Base-by-base conservation (phyloP, 768 basidiomycete species). In the Russula vinacea region DNA sequence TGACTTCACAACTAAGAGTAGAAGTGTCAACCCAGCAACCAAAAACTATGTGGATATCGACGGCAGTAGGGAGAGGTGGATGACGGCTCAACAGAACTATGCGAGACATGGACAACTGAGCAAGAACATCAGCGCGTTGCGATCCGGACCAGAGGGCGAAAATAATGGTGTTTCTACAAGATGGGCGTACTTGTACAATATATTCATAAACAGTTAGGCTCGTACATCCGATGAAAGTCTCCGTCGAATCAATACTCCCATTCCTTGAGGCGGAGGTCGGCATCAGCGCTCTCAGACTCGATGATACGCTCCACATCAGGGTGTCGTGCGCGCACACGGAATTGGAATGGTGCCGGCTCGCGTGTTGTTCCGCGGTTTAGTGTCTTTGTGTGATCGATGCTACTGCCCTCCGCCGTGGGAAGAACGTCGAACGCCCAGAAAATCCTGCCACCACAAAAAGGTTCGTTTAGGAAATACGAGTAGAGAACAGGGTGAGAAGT, bases 391-490 rank as follows among this genome's bases (percentile, higher is more conserved):
- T 24, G 16, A 59, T 67, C 66, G 8, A 50, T 39, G 19, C 3
- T n/a, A 5, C 52, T 29, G 14, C 44, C 50, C 2, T 51, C 65
- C 1, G n/a, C 16, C 9, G 51, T 58, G 10, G 62, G 67, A 22
- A 49, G 24, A 1, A 70, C 24, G 45, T 70, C 62, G 56, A 68
- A 68, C 7, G 65, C 69, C 70, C 67, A 70, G 19, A 70, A 35
- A 22, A 71, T 40, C 39, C 56, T 63, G 42, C n/a, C 3, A n/a
- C 7, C 17, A 9, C 4, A 29, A 37, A 52, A 3, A n/a, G 19
- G n/a, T 22, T n/a, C 33, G 32, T n/a, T 63, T 9, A 55, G n/a
- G 2, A 39, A n/a, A 19, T 44, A n/a, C 7, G 3, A 19, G 7
- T 19, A 19, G 2, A 44, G 19, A 44, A 5, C 17, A 5, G 17